Conservation (phyloP, 148 eudicot genomes). For the Chenopodium album region DNA sequence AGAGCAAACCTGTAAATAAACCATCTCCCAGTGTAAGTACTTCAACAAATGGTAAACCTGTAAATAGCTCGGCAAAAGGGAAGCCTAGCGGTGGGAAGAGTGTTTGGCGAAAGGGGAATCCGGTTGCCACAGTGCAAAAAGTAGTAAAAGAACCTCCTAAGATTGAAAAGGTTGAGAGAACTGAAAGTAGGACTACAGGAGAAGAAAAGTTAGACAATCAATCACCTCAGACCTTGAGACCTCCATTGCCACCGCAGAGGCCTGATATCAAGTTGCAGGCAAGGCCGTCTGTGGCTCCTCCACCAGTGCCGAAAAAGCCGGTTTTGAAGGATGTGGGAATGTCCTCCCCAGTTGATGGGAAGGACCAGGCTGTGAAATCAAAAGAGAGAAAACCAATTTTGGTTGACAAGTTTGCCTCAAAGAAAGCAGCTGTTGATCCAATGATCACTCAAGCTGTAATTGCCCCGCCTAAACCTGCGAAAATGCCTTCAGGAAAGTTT, state of each 20-base stretch:
- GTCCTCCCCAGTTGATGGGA: slow-evolving; percentile 36
- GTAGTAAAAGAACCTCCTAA: slow-evolving; percentile 55
- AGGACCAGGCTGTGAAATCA: slow-evolving; percentile 34
- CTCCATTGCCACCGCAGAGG: slow-evolving; percentile 53
- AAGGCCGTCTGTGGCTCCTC: slow-evolving; percentile 73
- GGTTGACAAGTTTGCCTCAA: slow-evolving; percentile 82
- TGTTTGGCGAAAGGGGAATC: slow-evolving; percentile 92
- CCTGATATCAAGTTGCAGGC: slow-evolving; percentile 66
- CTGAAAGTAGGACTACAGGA: slow-evolving; percentile 33
- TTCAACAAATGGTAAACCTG: slow-evolving; percentile 53
- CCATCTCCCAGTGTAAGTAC: slow-evolving; percentile 34
- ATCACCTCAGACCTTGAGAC: slow-evolving; percentile 37
- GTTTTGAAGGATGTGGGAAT: slow-evolving; percentile 73
- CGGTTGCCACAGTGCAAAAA: slow-evolving; percentile 58
- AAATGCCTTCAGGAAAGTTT: slow-evolving; percentile 50
- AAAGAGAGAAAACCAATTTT: slow-evolving; percentile 79
- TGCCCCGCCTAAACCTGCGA: slow-evolving; percentile 76
- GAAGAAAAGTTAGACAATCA: slow-evolving; percentile 33
- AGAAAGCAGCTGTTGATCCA: slow-evolving; percentile 72
- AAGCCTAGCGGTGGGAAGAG: slow-evolving; percentile 64
- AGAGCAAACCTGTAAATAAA: slow-evolving; percentile 42
- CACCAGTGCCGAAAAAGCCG: slow-evolving; percentile 54
- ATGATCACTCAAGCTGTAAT: slow-evolving; percentile 60
- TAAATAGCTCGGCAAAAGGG: slow-evolving; percentile 29
- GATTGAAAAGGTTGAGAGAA: slow-evolving; percentile 36